Percentiles rank a stretch among this genome's conserved stretches.
phyloP scores from a whole-genome alignment of 805 yeast genomes.

The Barnettozyma sp. region DNA sequence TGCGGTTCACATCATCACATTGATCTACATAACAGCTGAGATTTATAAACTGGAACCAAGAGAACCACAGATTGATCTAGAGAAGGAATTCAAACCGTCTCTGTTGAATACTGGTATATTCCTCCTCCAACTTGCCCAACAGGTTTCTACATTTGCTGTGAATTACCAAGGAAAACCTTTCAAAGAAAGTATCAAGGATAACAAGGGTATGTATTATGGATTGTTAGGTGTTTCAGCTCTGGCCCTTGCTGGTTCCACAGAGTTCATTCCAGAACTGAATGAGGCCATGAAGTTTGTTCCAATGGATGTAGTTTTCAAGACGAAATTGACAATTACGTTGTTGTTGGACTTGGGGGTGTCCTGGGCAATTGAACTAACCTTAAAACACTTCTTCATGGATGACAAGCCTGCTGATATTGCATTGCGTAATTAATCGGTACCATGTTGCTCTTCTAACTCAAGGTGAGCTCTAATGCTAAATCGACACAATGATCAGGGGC shows the following conservation, averaged over 20 bases:
- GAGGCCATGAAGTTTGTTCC: slow-evolving; percentile 89
- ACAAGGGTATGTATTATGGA: slow-evolving; percentile 96
- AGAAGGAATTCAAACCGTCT: slow-evolving; percentile 82
- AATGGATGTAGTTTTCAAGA: slow-evolving; percentile 68
- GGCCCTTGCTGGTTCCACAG: slow-evolving; percentile 89
- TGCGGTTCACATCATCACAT: slow-evolving; percentile 80
- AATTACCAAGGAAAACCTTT: slow-evolving; percentile 97
- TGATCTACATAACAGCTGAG: slow-evolving; percentile 76
- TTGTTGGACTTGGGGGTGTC: slow-evolving; percentile 69
- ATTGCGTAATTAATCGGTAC: slow-evolving; percentile 22
- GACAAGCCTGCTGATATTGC: slow-evolving; percentile 92
- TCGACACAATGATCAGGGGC: too few relatives aligned
- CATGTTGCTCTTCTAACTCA: too few relatives aligned
- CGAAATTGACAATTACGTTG: slow-evolving; percentile 67
- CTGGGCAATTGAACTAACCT: slow-evolving; percentile 69
- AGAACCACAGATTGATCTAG: slow-evolving; percentile 83
- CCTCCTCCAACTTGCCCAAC: slow-evolving; percentile 89
- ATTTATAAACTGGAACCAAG: slow-evolving; percentile 89
- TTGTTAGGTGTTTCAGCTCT: slow-evolving; percentile 83
- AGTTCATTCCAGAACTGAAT: slow-evolving; percentile 88
- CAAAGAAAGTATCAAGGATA: slow-evolving; percentile 82
- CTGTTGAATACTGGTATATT: slow-evolving; percentile 94
- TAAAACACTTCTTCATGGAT: slow-evolving; percentile 85
- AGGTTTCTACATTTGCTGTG: slow-evolving; percentile 95
- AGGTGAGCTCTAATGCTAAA: too few relatives aligned